Base-by-base conservation (phyloP, 2,329 filamentous ascomycete species). In the Botrytis aclada region DNA sequence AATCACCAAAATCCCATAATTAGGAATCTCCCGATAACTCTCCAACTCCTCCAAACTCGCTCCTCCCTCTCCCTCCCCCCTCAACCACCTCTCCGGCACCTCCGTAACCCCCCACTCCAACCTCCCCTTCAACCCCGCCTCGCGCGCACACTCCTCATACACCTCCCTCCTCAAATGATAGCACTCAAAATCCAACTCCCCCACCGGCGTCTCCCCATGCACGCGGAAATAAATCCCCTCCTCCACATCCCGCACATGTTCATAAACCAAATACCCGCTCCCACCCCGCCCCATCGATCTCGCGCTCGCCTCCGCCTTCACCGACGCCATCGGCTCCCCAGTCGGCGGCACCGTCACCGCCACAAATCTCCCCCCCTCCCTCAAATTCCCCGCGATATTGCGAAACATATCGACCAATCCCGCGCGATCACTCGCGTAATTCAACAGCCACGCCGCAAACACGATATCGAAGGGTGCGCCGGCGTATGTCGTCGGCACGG, bases 361-460 rank as follows among this genome's bases (percentile, higher is more conserved):
- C 54, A 83, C 76, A 70, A 82, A 82, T 32, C 75, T 75, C 3
- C 82, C 82, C 8, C 80, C 82, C 0, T 79, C 77, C 66, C 78
- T 80, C n/a, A 83, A 79, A 74, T 82, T 82, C 32, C 77, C 62
- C 12, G 79, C 72, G 37, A 83, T 77, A 51, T 81, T 83, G 45
- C 76, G 73, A 72, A 80, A 84, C 80, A 83, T 83, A 29, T 70
- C 74, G 6, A 80, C 75, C 72, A 83, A 75, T 20, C 77, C 79
- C 34, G 75, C 74, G 12, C 74, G 71, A 66, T 74, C 78, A 32
- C 75, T 41, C 0, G 82, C 81, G 69, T 83, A 83, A 76, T 83
- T 83, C 37, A 83, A 78, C 43, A 83, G 73, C 81, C 81, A 83
- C 12, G 78, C 79, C 7, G 76, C 82, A 29, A 81, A 77, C 47